phyloP scores from a whole-genome alignment of 2,329 filamentous ascomycete genomes.

The Trichoderma afroharzianum region DNA sequence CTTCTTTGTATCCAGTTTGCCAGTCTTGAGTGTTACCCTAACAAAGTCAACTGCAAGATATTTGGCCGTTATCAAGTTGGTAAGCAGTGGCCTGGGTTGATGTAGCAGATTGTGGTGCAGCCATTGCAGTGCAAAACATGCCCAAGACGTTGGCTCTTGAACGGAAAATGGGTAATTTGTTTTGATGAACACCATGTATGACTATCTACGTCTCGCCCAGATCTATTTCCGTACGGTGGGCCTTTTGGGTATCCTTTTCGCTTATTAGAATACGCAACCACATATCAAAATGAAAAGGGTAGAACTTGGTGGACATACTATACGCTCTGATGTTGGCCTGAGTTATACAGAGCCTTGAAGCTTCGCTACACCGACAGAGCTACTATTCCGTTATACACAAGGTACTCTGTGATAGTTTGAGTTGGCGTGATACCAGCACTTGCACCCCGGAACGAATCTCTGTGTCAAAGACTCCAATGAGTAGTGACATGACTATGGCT shows the following conservation, averaged over 20 bases:
- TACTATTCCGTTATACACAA: not conserved
- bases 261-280: not conserved
- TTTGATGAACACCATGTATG: not conserved
- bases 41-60: not conserved
- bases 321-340: not conserved
- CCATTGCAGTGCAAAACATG: not conserved
- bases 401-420: not conserved
- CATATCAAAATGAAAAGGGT: not conserved
- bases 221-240: not conserved
- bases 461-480: not conserved
- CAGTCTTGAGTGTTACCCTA: fast-evolving
- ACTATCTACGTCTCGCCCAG: not conserved
- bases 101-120: not conserved
- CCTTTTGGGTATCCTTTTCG: not conserved
- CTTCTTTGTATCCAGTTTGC: not conserved
- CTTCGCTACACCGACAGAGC: not conserved
- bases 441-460: not conserved
- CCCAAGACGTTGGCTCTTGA: not conserved
- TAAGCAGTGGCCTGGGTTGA: not conserved
- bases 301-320: not conserved
- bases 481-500: not conserved
- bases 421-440: not conserved
- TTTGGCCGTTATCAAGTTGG: not conserved
- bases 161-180: not conserved
- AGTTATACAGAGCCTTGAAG: not conserved